Percentiles rank a stretch among this genome's conserved stretches.
Conservation (phyloP, 1,139 yeast species). For the Geotrichum bryndzae region DNA sequence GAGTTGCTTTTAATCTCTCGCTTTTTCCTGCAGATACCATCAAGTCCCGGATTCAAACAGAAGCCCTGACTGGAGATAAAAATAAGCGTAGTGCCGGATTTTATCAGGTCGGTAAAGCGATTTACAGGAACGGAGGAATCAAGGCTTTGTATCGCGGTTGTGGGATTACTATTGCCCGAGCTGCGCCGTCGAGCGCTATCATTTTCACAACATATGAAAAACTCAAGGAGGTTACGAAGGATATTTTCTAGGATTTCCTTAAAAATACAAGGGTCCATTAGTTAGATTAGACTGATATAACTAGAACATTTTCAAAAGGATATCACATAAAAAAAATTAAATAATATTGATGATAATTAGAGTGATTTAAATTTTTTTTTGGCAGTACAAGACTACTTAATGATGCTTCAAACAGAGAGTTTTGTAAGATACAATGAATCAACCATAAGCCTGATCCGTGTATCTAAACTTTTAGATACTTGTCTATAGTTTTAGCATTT, state of each 20-base stretch:
- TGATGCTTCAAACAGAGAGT: too few relatives aligned
- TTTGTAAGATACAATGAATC: too few relatives aligned
- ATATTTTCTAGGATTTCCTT: background rate
- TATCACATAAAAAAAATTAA: too few relatives aligned
- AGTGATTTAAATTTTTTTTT: too few relatives aligned
- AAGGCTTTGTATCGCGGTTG: slow-evolving; percentile 75
- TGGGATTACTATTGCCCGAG: slow-evolving; percentile 72
- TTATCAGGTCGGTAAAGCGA: slow-evolving; percentile 36
- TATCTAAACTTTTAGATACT: too few relatives aligned
- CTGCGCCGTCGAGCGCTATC: slow-evolving; percentile 85
- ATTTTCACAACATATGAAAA: slow-evolving; percentile 76
- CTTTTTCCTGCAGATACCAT: slow-evolving; percentile 89
- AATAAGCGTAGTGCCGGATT: slow-evolving; percentile 24
- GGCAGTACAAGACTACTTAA: too few relatives aligned
- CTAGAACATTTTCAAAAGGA: background rate
- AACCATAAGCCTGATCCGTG: too few relatives aligned
- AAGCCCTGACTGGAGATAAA: slow-evolving; percentile 30
- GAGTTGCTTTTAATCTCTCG: slow-evolving; percentile 69
- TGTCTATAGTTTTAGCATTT: too few relatives aligned
- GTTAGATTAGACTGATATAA: background rate
- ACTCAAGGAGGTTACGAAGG: slow-evolving; percentile 38
- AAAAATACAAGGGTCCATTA: background rate
- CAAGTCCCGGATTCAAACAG: slow-evolving; percentile 81
- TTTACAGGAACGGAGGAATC: slow-evolving; percentile 50
- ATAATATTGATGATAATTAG: too few relatives aligned